Conservation (phyloP, 208 protist species). For the Trypanosoma melophagium region DNA sequence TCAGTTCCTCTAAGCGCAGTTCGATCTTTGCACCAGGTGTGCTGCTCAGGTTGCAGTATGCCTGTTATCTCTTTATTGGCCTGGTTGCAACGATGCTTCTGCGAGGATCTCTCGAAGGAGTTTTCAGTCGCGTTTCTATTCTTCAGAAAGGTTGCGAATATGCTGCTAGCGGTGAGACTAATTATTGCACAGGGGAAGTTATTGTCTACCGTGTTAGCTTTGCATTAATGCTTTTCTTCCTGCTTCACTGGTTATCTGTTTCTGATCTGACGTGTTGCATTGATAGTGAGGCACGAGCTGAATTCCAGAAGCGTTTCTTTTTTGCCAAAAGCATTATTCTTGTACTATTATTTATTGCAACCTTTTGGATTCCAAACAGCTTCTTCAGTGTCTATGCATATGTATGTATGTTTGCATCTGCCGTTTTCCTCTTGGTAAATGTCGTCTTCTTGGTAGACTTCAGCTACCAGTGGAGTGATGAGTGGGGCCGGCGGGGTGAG, state of each 20-base stretch:
- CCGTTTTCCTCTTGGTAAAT: slow-evolving; percentile 85
- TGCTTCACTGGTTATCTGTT: slow-evolving; percentile 78
- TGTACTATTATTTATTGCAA: slow-evolving; percentile 49
- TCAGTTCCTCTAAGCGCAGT: slow-evolving; percentile 3
- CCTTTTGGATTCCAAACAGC: slow-evolving; percentile 82
- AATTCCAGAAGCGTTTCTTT: slow-evolving; percentile 84
- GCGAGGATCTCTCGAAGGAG: slow-evolving; percentile 39
- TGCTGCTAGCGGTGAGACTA: slow-evolving; percentile 4
- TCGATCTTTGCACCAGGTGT: slow-evolving; percentile 49
- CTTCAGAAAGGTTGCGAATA: slow-evolving; percentile 63
- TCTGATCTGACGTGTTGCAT: slow-evolving; percentile 89
- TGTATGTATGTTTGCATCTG: slow-evolving; percentile 77
- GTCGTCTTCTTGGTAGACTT: slow-evolving; percentile 95
- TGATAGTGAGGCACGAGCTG: slow-evolving; percentile 55
- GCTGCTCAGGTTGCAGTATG: slow-evolving; percentile 76
- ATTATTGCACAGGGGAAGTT: slow-evolving; percentile 69
- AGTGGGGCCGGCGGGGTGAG: slow-evolving; percentile 87
- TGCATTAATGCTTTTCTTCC: slow-evolving; percentile 76
- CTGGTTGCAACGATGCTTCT: slow-evolving; percentile 69
- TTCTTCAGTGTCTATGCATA: slow-evolving; percentile 87
- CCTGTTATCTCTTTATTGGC: slow-evolving; percentile 75
- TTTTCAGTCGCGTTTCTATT: slow-evolving; percentile 57
- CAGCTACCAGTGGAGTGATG: slow-evolving; percentile 91
- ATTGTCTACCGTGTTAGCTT: slow-evolving; percentile 88
- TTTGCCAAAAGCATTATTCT: slow-evolving; percentile 73